phyloP scores from a whole-genome alignment of 2,329 filamentous ascomycete genomes.

The Aspergillus proliferans region DNA sequence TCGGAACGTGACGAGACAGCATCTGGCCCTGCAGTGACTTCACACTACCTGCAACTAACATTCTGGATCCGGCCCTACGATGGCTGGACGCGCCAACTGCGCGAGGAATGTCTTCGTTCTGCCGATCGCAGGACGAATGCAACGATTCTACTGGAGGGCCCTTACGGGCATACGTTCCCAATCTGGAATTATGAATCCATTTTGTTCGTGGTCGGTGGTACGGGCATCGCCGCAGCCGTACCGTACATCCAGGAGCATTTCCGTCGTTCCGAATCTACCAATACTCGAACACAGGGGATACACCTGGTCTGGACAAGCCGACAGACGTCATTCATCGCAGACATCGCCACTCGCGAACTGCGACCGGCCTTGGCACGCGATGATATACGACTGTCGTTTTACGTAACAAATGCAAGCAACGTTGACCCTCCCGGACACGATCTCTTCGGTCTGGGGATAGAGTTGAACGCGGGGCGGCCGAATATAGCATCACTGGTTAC shows the following conservation, averaged over 20 bases:
- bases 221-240: slow-evolving; percentile 39
- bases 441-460: background rate
- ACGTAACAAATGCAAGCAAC: slow-evolving; percentile 12
- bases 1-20: background rate
- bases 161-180: slow-evolving; percentile 41
- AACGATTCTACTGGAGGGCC: slow-evolving; percentile 45
- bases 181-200: slow-evolving; percentile 45
- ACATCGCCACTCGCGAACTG: slow-evolving; percentile 24
- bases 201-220: slow-evolving; percentile 42
- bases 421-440: background rate
- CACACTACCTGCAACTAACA: slow-evolving; percentile 30
- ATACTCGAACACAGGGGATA: slow-evolving; percentile 21
- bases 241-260: slow-evolving; percentile 36
- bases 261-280: slow-evolving; percentile 7
- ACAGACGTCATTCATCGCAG: slow-evolving; percentile 24
- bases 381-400: slow-evolving; percentile 28
- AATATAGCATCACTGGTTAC: slow-evolving; percentile 30
- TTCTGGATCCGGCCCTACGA: slow-evolving; percentile 48
- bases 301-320: slow-evolving; percentile 30
- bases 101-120: slow-evolving; percentile 26
- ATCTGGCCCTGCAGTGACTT: background rate
- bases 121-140: slow-evolving; percentile 19
- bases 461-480: slow-evolving; percentile 27
- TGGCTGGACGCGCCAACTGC: slow-evolving; percentile 46
- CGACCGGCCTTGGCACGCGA: slow-evolving; percentile 16